phyloP scores from a whole-genome alignment of 176 grass and related monocot species.

The Raddia guianensis region DNA sequence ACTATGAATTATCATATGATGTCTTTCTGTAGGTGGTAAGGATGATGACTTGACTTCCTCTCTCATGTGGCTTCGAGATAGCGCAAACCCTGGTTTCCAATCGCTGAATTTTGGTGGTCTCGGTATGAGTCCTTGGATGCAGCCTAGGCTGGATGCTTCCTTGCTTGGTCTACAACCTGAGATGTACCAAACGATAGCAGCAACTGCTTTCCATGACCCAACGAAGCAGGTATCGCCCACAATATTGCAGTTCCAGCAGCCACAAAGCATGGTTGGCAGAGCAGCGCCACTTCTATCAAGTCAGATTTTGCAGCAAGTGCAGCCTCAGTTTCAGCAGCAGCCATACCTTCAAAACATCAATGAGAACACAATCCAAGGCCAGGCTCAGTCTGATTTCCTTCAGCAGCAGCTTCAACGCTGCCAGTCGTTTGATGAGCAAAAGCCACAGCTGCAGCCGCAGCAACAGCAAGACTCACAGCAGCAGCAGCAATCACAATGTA shows the following conservation, averaged over 20 bases:
- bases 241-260: conserved; percentile 89
- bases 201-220: conserved; percentile 57
- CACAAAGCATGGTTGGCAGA: conserved; percentile 59
- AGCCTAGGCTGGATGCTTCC: conserved; percentile 66
- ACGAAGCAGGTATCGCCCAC: conserved; percentile 63
- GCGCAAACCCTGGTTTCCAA: conserved; percentile 78
- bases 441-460: conserved; percentile 49
- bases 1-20: conserved; percentile 30
- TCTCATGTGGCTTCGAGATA: conserved; percentile 91
- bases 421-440: conserved; percentile 59
- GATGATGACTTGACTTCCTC: conserved; percentile 86
- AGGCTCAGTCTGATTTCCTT: conserved; percentile 65
- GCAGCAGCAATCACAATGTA: conserved; percentile 52
- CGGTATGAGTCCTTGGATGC: conserved; percentile 77
- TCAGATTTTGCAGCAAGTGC: conserved; percentile 69
- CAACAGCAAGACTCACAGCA: conserved; percentile 51
- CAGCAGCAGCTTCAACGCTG: conserved; percentile 58
- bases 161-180: conserved; percentile 74
- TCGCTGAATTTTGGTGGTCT: conserved; percentile 80
- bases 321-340: conserved; percentile 71
- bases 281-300: conserved; percentile 47
- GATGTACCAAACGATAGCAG: conserved; percentile 67
- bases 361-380: conserved; percentile 52
- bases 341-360: conserved; percentile 55
- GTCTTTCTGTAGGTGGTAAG: conserved; percentile 71